Evolutionary conservation across 2,329 filamentous ascomycete genomes (phyloP).

Genomic region (Pseudocercospora cruenta): DNA sequence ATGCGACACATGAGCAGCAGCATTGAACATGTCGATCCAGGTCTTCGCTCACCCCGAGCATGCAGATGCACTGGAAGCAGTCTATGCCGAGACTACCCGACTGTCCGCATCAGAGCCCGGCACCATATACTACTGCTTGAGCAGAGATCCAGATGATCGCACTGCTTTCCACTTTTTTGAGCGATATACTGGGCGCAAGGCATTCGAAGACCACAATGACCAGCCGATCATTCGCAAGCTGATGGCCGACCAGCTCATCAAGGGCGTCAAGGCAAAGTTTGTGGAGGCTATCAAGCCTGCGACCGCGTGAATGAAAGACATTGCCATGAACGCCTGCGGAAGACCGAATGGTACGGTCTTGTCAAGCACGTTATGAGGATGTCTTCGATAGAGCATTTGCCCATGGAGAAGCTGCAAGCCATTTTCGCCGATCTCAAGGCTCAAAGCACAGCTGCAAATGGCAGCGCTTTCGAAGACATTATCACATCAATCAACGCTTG

Average conservation of each 20-base stretch:
- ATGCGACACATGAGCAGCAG: not conserved
- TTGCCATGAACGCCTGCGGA: not conserved
- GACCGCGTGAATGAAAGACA: too few relatives aligned
- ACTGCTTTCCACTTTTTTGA: conserved; percentile 43
- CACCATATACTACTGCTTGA: conserved; percentile 38
- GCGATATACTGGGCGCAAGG: conserved; percentile 35
- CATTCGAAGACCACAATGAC: conserved; percentile 39
- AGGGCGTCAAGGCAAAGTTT: conserved; percentile 18
- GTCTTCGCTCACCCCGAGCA: conserved; percentile 39
- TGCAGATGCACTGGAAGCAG: conserved; percentile 38
- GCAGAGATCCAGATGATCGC: conserved; percentile 35
- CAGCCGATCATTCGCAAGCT: conserved; percentile 38
- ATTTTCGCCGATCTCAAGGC: not conserved
- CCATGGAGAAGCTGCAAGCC: too few relatives aligned
- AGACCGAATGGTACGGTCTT: too few relatives aligned
- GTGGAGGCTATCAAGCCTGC: conserved; percentile 13
- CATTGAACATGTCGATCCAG: not conserved
- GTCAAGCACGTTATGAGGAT: too few relatives aligned
- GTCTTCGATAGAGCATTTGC: too few relatives aligned
- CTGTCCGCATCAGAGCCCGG: conserved; percentile 36
- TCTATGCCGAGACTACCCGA: conserved; percentile 39
- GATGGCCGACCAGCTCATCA: conserved; percentile 23
- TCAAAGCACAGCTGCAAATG: not conserved
- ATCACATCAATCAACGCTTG: not conserved
- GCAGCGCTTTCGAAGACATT: not conserved